These are phyloP conservation scores for Aspergillus diversus DNA, from an alignment of 495 filamentous ascomycete genomes.

Conservation along the genomic window DNA sequence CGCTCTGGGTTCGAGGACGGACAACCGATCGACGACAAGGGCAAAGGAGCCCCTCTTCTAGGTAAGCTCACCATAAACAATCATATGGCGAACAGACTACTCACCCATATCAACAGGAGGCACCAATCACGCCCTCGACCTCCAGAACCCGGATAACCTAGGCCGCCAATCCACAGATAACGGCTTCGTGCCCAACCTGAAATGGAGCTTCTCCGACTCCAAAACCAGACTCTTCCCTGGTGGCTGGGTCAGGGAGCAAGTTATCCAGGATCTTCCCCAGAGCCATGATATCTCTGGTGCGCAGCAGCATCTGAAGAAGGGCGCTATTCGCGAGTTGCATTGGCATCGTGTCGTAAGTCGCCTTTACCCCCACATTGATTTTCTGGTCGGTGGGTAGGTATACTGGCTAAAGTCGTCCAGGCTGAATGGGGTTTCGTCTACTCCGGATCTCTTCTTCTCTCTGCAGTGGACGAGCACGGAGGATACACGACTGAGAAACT, in stretches of 20 bases:
- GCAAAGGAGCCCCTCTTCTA: constrained; percentile 51
- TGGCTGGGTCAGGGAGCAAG: constrained; percentile 68
- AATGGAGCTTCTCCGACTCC: constrained; percentile 68
- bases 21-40: constrained; percentile 56
- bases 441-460: constrained; percentile 56
- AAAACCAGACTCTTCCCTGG: constrained; percentile 61
- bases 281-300: constrained; percentile 65
- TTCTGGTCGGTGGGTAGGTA: not conserved
- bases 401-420: constrained; percentile 31
- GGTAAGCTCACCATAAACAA: constrained; percentile 39
- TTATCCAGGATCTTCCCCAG: constrained; percentile 59
- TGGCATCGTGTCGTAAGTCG: constrained; percentile 64
- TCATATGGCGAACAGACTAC: not conserved
- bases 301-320: constrained; percentile 66
- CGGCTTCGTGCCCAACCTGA: constrained; percentile 62
- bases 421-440: constrained; percentile 71
- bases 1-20: constrained; percentile 48
- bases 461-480: constrained; percentile 64
- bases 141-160: constrained; percentile 64
- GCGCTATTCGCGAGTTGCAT: constrained; percentile 64
- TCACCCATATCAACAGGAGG: constrained; percentile 27
- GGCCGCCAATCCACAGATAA: constrained; percentile 59
- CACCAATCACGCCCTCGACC: constrained; percentile 45
- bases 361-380: no score
- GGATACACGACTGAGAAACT: constrained; percentile 57